phyloP scores from a whole-genome alignment of 345 rosid species.

The Acer yangbiense region DNA sequence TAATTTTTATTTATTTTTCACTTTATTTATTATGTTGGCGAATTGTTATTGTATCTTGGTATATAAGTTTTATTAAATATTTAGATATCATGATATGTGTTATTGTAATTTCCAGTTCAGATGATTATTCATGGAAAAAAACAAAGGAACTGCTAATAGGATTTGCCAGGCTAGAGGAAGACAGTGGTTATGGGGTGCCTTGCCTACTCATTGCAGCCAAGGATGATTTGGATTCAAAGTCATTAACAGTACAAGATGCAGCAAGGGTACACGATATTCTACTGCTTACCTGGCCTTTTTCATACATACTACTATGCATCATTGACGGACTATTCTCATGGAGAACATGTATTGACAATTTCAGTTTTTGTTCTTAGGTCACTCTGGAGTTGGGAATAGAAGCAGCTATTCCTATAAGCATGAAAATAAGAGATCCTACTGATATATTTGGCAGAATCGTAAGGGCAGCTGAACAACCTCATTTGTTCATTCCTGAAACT shows the following conservation, averaged over 20 bases:
- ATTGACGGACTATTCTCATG: neutral
- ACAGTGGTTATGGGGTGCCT: slow-evolving; percentile 60
- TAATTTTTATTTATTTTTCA: neutral
- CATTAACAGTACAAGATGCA: slow-evolving; percentile 61
- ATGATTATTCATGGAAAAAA: slow-evolving; percentile 76
- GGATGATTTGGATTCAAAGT: slow-evolving; percentile 68
- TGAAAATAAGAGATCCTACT: slow-evolving; percentile 52
- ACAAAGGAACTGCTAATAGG: slow-evolving; percentile 67
- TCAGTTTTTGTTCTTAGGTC: slow-evolving; percentile 41
- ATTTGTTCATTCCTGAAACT: slow-evolving; percentile 76
- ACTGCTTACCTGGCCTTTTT: slow-evolving; percentile 17
- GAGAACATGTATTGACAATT: neutral
- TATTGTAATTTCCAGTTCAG: slow-evolving; percentile 52
- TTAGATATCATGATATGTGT: slow-evolving; percentile 20
- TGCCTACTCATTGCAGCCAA: slow-evolving; percentile 79
- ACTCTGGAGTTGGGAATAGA: slow-evolving; percentile 74
- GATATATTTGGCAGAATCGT: slow-evolving; percentile 56
- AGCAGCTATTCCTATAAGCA: slow-evolving; percentile 54
- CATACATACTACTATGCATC: neutral
- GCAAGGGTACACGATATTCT: slow-evolving; percentile 40
- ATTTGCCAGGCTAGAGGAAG: slow-evolving; percentile 71
- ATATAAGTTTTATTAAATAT: neutral
- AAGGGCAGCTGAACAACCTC: slow-evolving; percentile 66
- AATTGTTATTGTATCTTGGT: neutral
- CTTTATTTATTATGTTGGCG: neutral